These are phyloP conservation scores for Phyllostachys edulis DNA, from an alignment of 176 grass and related monocot species.

Conservation along the genomic window DNA sequence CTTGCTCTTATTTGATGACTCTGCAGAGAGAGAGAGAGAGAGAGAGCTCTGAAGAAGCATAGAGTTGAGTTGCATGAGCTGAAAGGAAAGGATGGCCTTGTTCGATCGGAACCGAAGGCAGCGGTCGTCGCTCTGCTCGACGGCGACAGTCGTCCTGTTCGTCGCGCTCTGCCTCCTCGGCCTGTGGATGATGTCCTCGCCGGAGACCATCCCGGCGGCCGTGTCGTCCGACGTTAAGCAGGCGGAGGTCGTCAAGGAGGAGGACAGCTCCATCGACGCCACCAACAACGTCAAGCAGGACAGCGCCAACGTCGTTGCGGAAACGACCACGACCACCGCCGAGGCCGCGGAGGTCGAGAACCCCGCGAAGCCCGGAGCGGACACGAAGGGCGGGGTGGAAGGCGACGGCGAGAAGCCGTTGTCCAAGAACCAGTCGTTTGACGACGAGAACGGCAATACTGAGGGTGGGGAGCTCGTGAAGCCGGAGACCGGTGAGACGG, in stretches of 20 bases:
- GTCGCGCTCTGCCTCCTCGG: conserved; percentile 74
- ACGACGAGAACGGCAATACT: conserved; percentile 72
- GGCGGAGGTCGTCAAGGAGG: conserved; percentile 40
- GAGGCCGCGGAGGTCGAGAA: conserved; percentile 21
- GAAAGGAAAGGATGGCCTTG: conserved; percentile 48
- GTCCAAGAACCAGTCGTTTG: conserved; percentile 49
- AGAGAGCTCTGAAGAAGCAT: neutral
- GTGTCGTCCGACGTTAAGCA: conserved; percentile 29
- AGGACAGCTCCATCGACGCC: conserved; percentile 67
- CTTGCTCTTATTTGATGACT: neutral
- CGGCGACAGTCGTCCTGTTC: conserved; percentile 58
- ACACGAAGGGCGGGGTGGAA: neutral
- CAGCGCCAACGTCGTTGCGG: conserved; percentile 44
- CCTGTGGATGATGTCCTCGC: conserved; percentile 66
- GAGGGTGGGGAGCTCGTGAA: conserved; percentile 75
- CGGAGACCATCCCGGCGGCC: conserved; percentile 44
- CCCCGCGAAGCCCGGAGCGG: neutral
- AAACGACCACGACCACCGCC: neutral
- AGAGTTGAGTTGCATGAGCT: conserved; percentile 24
- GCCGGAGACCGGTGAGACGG: conserved; percentile 41
- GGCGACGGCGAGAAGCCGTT: conserved; percentile 23
- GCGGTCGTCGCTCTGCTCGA: conserved; percentile 64
- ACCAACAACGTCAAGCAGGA: conserved; percentile 55
- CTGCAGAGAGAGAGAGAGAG: neutral
- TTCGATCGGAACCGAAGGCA: conserved; percentile 66